A percentile compares a stretch with the other conserved stretches of the same genome.
phyloP scores from a whole-genome alignment of 2,329 filamentous ascomycete genomes.

The Malbranchea zuffiana region DNA sequence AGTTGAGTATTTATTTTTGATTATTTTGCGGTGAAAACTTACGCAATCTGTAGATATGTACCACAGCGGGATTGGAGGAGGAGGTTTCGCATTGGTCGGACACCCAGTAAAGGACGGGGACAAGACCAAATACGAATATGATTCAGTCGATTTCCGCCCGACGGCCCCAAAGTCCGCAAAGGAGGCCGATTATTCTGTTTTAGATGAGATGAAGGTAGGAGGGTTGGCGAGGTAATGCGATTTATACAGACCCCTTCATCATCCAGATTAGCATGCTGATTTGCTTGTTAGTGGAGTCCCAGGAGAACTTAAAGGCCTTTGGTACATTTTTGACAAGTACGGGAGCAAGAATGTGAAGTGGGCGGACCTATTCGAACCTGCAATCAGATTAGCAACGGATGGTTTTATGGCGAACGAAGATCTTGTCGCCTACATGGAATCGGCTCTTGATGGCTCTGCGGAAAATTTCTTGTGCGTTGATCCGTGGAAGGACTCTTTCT shows the following conservation, averaged over 20 bases:
- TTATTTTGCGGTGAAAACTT: too few species aligned
- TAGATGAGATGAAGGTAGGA: too few species aligned
- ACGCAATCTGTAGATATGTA: constrained; percentile 63
- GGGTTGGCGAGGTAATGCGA: too few species aligned
- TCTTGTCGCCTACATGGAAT: constrained; percentile 59
- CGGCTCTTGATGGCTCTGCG: constrained; percentile 33
- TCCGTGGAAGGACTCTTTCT: constrained; percentile 80
- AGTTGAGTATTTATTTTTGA: too few species aligned
- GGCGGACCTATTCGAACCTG: constrained; percentile 60
- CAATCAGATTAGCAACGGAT: constrained; percentile 61
- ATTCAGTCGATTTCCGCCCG: constrained; percentile 83
- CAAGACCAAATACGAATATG: constrained; percentile 54
- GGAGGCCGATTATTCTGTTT: constrained; percentile 73
- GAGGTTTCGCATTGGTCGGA: constrained; percentile 78
- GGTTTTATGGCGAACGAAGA: constrained; percentile 70
- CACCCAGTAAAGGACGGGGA: constrained; percentile 35
- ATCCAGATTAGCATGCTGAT: not conserved
- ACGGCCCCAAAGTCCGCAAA: constrained; percentile 61
- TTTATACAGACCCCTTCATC: not conserved
- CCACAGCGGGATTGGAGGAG: constrained; percentile 72
- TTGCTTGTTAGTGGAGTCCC: constrained; percentile 42
- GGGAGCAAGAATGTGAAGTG: constrained; percentile 45
- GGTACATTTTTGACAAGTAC: constrained; percentile 58
- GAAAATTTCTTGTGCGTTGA: constrained; percentile 62
- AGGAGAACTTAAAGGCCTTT: constrained; percentile 59